Evolutionary conservation across 306 rosid species (phyloP), one percentile per base, ranked within the genome.

Genomic region (Adenanthera pavonina): DNA sequence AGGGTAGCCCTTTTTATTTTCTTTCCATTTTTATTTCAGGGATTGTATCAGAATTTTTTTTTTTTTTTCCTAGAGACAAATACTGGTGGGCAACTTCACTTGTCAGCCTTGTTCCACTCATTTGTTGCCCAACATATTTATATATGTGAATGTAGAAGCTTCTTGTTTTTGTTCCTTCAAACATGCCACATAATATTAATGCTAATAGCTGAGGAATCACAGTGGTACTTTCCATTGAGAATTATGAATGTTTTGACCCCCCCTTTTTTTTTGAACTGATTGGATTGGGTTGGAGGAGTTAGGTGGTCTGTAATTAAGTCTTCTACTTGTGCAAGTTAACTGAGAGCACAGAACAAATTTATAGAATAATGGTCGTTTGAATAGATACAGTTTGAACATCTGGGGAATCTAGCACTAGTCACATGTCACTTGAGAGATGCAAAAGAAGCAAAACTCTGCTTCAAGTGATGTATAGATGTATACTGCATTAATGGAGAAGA

Each of bases 1-100:
- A 78, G 84, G 77, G 46, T 34, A 14, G 61, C 17, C 33, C 12
- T 10, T 25, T 25, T 69, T 72, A 19, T 64, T 77, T 56, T 15
- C 67, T 53, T 78, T 68, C 51, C 68, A 5, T 47, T 47, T 71
- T 46, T 47, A 4, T 61, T 15, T 43, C 76, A 82, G 84, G 85
- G 84, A 80, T 78, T 81, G 78, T 81, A 30, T 87, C 41, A 71
- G 85, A 79, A 72, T 83, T 77, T 62, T 78, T 17, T 81, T 67
- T 65, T 49, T 76, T 61, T 46, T 84, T 76, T 82, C 79, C 20
- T 44, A 47, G 43, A 81, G 75, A 79, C 82, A 74, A 34, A 56
- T 43, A 71, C 57, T 70, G 72, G 59, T 57, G 36, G 40, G 76
- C 78, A 81, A 2, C 69, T 52, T 69, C 82, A 68, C 47, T 36